Evolutionary conservation across 1,139 yeast species (phyloP).

Genomic region (Sugiyamaella novakii): DNA sequence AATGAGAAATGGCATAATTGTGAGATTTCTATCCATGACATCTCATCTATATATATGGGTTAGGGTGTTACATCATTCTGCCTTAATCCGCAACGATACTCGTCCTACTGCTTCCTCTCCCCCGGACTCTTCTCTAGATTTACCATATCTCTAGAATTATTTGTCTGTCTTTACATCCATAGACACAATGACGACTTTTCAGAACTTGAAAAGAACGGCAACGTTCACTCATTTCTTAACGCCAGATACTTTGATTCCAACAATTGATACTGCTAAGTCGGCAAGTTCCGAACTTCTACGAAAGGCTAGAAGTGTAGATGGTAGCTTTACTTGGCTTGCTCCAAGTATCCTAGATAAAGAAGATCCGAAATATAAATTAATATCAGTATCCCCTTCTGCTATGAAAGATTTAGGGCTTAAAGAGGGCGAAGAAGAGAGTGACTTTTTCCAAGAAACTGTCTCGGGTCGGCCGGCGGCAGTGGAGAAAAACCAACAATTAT

Average conservation of each 20-base stretch:
- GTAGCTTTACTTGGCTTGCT: conserved; percentile 65
- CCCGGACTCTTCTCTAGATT: too few relatives aligned
- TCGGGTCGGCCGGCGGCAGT: conserved; percentile 49
- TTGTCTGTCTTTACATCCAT: too few relatives aligned
- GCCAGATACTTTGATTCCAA: conserved; percentile 64
- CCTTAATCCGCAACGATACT: too few relatives aligned
- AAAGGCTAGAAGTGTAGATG: conserved; percentile 63
- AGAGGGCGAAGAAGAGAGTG: conserved; percentile 43
- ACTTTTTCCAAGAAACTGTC: conserved; percentile 57
- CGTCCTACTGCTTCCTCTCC: too few relatives aligned
- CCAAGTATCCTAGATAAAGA: conserved; percentile 31
- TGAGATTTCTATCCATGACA: too few relatives aligned
- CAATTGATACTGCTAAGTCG: conserved; percentile 52
- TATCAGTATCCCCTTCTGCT: conserved; percentile 65
- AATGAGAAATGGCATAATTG: too few relatives aligned
- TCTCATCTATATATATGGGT: too few relatives aligned
- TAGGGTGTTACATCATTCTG: too few relatives aligned
- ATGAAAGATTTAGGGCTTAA: conserved; percentile 61
- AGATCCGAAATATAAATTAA: conserved; percentile 48
- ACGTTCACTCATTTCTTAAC: conserved; percentile 52
- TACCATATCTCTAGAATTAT: too few relatives aligned
- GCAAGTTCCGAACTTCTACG: conserved; percentile 47
- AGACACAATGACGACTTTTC: conserved; percentile 13
- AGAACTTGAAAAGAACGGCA: conserved; percentile 19
- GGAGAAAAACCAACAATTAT: conserved; percentile 44